phyloP scores from a whole-genome alignment of 2,329 filamentous ascomycete genomes.

The Zymoseptoria pseudotritici region DNA sequence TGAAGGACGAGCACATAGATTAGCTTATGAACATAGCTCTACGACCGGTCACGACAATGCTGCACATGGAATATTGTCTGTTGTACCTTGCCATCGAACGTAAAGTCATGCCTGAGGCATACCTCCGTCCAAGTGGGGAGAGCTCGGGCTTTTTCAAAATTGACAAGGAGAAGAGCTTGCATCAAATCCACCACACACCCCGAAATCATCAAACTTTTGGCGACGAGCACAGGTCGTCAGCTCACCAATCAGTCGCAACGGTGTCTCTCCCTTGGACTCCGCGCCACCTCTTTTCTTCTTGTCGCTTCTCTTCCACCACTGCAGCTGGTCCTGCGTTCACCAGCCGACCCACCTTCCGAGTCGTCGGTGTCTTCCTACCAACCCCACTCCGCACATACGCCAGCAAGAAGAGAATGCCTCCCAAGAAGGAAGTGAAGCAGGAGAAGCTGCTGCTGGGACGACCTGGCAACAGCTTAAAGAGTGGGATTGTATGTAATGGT shows the following conservation, averaged over 20 bases:
- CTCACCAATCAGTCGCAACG: conserved; percentile 11
- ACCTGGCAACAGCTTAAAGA: conserved; percentile 65
- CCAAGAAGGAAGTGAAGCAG: conserved; percentile 86
- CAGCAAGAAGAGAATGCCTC: conserved; percentile 68
- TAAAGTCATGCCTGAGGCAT: background rate
- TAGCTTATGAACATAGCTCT: background rate
- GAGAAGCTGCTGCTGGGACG: conserved; percentile 53
- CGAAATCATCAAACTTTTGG: conserved; percentile 5
- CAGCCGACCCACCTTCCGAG: conserved; percentile 11
- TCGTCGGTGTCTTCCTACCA: conserved; percentile 7
- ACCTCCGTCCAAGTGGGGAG: background rate
- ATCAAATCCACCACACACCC: background rate
- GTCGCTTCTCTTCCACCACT: conserved; percentile 11
- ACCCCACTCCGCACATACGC: conserved; percentile 44
- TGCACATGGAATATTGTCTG: background rate
- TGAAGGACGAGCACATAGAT: conserved; percentile 11
- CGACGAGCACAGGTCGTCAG: conserved; percentile 27
- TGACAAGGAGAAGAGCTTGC: conserved; percentile 1
- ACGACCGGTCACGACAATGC: background rate
- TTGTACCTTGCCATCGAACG: background rate
- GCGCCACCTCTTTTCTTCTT: conserved; percentile 20
- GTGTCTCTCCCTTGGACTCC: conserved; percentile 23
- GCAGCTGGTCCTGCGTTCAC: conserved; percentile 32
- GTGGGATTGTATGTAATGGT: conserved; percentile 76
- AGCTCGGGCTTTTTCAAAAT: background rate